phyloP scores from a whole-genome alignment of 177 flowering plant genomes.

The Telopea speciosissima region DNA sequence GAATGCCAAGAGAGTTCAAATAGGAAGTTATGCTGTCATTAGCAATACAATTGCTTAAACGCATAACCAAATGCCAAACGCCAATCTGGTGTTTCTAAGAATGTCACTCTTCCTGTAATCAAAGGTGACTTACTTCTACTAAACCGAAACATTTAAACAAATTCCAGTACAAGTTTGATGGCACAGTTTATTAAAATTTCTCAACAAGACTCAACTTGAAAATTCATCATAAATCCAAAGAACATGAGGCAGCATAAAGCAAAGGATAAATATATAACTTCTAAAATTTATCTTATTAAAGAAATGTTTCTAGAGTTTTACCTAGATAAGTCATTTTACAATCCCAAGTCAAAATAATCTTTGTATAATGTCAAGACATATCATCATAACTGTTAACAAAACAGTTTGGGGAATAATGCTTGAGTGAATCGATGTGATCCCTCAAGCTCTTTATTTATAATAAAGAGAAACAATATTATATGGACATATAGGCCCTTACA shows the following conservation, averaged over 20 bases:
- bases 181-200: neutral
- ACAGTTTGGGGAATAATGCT: too few relatives aligned
- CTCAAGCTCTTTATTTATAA: too few relatives aligned
- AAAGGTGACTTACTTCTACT: neutral
- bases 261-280: neutral
- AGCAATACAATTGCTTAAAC: neutral
- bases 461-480: too few relatives aligned
- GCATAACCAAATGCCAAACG: neutral
- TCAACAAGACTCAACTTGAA: neutral
- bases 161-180: neutral
- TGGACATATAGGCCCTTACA: too few relatives aligned
- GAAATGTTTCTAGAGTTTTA: neutral
- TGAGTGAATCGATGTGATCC: too few relatives aligned
- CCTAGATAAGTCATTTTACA: neutral
- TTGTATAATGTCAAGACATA: too few relatives aligned
- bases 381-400: too few relatives aligned
- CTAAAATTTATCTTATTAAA: neutral
- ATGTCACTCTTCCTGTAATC: neutral
- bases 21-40: neutral
- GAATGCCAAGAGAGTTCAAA: neutral
- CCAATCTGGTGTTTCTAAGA: neutral
- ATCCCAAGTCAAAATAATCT: too few relatives aligned
- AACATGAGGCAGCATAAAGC: neutral
- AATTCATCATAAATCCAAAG: neutral
- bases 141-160: neutral